Evolutionary conservation across 352 stramenopile genomes (phyloP).

Genomic region (Blastocystis sp.): DNA sequence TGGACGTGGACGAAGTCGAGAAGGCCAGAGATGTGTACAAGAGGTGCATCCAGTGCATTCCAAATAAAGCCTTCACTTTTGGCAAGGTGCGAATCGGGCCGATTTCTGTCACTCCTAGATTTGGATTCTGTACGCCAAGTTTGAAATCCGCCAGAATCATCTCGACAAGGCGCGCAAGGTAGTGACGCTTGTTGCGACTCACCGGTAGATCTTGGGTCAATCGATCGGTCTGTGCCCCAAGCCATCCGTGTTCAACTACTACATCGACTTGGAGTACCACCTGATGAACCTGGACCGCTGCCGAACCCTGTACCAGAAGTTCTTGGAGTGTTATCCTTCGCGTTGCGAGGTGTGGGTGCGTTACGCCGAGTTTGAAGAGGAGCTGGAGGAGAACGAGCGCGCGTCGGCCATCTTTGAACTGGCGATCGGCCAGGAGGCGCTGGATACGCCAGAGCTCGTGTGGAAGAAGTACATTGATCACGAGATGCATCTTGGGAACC

Average conservation of each 20-base stretch:
- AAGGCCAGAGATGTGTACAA: constrained; percentile 90
- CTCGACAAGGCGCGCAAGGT: constrained; percentile 85
- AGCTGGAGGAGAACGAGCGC: constrained; percentile 90
- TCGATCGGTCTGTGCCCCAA: constrained; percentile 91
- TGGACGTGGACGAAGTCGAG: constrained; percentile 83
- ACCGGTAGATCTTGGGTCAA: constrained; percentile 83
- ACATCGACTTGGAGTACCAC: constrained; percentile 93
- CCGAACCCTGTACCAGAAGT: constrained; percentile 86
- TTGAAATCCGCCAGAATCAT: constrained; percentile 92
- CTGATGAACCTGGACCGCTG: constrained; percentile 93
- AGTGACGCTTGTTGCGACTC: background rate
- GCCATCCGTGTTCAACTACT: constrained; percentile 88
- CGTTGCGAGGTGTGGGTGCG: constrained; percentile 77
- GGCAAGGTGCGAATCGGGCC: constrained; percentile 82
- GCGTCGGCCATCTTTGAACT: constrained; percentile 93
- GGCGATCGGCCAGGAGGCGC: constrained; percentile 88
- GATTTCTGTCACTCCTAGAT: constrained; percentile 78
- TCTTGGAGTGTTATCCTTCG: constrained; percentile 81
- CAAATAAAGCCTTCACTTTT: constrained; percentile 95
- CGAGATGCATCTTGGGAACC: constrained; percentile 86
- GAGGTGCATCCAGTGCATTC: constrained; percentile 89
- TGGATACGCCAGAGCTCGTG: constrained; percentile 97
- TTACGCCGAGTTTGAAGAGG: constrained; percentile 92
- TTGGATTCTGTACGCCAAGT: constrained; percentile 94
- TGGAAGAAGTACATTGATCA: constrained; percentile 99